These are phyloP conservation scores for Talaromyces piceae DNA, from an alignment of 2,329 filamentous ascomycete genomes.

Conservation along the genomic window DNA sequence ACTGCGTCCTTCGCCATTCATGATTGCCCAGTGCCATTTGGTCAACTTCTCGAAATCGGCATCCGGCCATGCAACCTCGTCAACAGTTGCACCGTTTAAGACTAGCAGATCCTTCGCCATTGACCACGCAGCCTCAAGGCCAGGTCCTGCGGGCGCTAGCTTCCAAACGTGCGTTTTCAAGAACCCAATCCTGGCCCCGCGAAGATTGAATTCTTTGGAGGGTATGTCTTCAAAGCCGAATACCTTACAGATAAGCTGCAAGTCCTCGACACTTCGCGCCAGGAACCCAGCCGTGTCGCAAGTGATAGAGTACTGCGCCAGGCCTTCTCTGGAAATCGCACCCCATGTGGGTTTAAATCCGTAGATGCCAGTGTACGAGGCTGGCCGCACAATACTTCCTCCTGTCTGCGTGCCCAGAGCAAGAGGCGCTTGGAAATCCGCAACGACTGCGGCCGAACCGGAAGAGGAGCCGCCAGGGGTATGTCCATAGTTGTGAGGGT, in stretches of 20 bases:
- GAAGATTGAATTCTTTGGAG: conserved; percentile 27
- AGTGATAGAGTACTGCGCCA: conserved; percentile 49
- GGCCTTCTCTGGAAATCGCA: conserved; percentile 54
- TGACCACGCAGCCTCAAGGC: conserved; percentile 29
- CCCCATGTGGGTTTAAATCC: conserved; percentile 62
- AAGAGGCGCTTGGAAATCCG: conserved; percentile 55
- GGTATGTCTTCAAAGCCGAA: conserved; percentile 47
- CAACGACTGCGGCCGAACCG: conserved; percentile 60
- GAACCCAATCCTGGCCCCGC: conserved; percentile 48
- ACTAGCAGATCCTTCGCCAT: conserved; percentile 27
- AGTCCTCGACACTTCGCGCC: conserved; percentile 50
- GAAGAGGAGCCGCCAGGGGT: conserved; percentile 63
- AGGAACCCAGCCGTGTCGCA: conserved; percentile 59
- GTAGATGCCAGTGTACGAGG: conserved; percentile 58
- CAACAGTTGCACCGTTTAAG: conserved; percentile 47
- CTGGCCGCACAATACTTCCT: conserved; percentile 58
- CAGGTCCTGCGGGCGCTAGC: conserved; percentile 18
- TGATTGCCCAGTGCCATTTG: conserved; percentile 47
- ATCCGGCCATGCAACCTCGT: conserved; percentile 48
- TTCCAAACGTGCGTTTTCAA: conserved; percentile 49
- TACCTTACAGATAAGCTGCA: conserved; percentile 48
- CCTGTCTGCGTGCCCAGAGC: conserved; percentile 59
- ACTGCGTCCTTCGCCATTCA: conserved; percentile 46
- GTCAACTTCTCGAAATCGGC: conserved; percentile 42
- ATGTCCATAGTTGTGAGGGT: conserved; percentile 46